These are phyloP conservation scores for Trichophaea hybrida DNA, from an alignment of 2,329 filamentous ascomycete genomes.

Conservation along the genomic window DNA sequence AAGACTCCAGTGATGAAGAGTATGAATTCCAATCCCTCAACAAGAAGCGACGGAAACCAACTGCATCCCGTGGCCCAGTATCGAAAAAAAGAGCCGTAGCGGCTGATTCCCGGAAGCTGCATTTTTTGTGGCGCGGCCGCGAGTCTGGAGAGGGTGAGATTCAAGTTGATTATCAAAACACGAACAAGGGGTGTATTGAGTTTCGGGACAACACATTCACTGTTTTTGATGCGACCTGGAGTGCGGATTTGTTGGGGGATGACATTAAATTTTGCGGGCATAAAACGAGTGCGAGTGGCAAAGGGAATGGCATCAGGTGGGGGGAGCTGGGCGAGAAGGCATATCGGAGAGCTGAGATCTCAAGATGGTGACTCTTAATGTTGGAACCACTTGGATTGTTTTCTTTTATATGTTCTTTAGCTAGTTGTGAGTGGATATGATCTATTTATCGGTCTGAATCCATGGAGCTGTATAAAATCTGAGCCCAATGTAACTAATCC, in stretches of 20 bases:
- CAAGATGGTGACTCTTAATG: too few species aligned
- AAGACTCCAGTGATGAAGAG: background rate
- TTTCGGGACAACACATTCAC: background rate
- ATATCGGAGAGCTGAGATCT: too few species aligned
- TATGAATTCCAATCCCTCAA: background rate
- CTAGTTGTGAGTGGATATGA: too few species aligned
- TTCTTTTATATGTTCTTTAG: too few species aligned
- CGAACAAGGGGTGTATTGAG: background rate
- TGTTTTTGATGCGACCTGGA: background rate
- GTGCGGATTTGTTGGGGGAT: background rate
- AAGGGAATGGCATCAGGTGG: too few species aligned
- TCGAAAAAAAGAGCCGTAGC: background rate
- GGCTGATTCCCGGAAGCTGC: background rate
- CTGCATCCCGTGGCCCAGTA: background rate
- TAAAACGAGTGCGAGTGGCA: too few species aligned
- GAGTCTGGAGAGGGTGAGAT: background rate
- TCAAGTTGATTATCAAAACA: background rate
- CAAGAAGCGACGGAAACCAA: background rate
- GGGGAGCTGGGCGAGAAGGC: too few species aligned
- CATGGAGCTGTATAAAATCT: too few species aligned
- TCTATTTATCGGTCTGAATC: too few species aligned
- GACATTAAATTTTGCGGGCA: background rate
- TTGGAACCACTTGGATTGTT: too few species aligned
- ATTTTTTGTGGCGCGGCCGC: background rate
- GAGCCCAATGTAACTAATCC: too few species aligned